A percentile compares a stretch with the other conserved stretches of the same genome.
Evolutionary conservation across 495 filamentous ascomycete species (phyloP).

Genomic region (Cairneyella variabilis): DNA sequence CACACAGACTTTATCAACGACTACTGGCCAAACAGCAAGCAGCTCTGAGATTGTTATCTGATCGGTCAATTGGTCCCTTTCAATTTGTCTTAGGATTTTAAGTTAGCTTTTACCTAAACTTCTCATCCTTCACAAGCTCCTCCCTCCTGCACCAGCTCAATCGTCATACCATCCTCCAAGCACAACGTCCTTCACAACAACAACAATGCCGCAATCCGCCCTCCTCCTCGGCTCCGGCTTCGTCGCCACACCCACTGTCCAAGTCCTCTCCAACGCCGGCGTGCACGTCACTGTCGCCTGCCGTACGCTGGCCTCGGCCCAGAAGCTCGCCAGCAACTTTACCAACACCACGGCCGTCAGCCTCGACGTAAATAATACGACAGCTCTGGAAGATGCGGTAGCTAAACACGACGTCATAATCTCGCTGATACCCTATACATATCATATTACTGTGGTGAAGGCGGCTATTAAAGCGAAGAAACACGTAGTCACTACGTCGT

Average conservation of each 20-base stretch:
- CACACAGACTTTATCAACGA: no score
- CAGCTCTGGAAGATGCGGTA: slow-evolving; percentile 73
- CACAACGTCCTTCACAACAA: no score
- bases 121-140: no score
- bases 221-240: background rate
- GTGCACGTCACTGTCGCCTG: slow-evolving; percentile 48
- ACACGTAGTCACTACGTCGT: slow-evolving; percentile 90
- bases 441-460: slow-evolving; percentile 85
- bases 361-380: slow-evolving; percentile 71
- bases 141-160: no score
- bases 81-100: no score
- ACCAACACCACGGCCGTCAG: slow-evolving; percentile 65
- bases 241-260: background rate
- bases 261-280: background rate
- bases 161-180: no score
- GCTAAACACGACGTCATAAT: slow-evolving; percentile 74
- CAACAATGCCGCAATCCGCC: no score
- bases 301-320: slow-evolving; percentile 69
- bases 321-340: slow-evolving; percentile 68
- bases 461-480: slow-evolving; percentile 85
- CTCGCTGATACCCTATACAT: slow-evolving; percentile 85
- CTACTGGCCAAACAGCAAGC: no score
- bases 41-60: no score
- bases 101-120: no score
- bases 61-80: no score